These are phyloP conservation scores for Helenozyma baotianmanensis DNA, from an alignment of 805 yeast species.

Conservation along the genomic window DNA sequence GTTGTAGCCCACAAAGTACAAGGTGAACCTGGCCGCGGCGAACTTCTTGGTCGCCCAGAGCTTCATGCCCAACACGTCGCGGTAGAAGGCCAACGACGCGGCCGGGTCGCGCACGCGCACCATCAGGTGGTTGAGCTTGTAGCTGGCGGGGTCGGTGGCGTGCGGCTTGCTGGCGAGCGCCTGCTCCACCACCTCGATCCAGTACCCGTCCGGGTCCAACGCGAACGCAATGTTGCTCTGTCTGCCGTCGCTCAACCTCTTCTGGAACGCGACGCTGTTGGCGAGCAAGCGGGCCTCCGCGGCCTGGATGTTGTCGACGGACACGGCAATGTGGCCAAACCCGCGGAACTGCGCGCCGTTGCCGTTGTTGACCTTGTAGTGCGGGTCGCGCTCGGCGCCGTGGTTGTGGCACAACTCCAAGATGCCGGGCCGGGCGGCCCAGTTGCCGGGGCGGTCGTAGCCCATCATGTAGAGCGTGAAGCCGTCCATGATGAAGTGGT, in stretches of 20 bases:
- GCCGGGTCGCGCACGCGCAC: conserved; percentile 83
- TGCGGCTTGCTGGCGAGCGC: conserved; percentile 38
- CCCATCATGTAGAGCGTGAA: conserved; percentile 70
- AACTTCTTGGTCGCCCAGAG: conserved; percentile 52
- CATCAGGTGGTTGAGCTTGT: conserved; percentile 85
- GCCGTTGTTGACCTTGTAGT: conserved; percentile 68
- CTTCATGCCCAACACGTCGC: conserved; percentile 76
- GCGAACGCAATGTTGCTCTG: conserved; percentile 92
- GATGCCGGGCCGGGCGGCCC: conserved; percentile 58
- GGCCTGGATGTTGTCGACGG: conserved; percentile 72
- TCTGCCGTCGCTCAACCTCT: conserved; percentile 83
- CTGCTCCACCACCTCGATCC: conserved; percentile 85
- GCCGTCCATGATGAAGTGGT: conserved; percentile 45
- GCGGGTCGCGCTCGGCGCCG: conserved; percentile 59
- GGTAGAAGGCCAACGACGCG: conserved; percentile 73
- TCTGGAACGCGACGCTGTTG: conserved; percentile 71
- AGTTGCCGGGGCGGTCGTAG: conserved; percentile 41
- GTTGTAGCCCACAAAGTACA: conserved; percentile 80
- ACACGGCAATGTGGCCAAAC: conserved; percentile 88
- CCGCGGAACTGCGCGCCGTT: conserved; percentile 83
- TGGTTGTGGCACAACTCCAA: conserved; percentile 80
- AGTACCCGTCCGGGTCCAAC: conserved; percentile 93
- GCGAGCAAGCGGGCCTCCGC: conserved; percentile 56
- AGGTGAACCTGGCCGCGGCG: conserved; percentile 71
- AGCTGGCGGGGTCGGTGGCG: conserved; percentile 34